Evolutionary conservation across 2,329 filamentous ascomycete species (phyloP), one percentile per base, ranked within the genome.

Genomic region (Orbilia javanica): DNA sequence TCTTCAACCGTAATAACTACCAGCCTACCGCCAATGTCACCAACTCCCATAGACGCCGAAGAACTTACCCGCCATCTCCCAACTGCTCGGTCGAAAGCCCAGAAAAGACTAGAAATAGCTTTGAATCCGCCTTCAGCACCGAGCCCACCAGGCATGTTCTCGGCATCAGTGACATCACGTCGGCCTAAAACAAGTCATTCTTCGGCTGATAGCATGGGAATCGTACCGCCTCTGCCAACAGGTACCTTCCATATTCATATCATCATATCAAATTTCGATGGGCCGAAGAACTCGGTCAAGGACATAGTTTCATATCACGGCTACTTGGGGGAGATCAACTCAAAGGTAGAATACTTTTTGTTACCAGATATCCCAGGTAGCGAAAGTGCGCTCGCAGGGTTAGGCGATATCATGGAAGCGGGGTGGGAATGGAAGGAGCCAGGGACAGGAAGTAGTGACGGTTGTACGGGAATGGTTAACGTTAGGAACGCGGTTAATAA

Each of bases 351-450:
- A 44, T 79, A 79, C 22, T 79, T 72, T 4, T 25, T 79, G 6
- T 50, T 72, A 3, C 75, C 75, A 8, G 75, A 79, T 53, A 79
- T 79, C 6, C 53, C 75, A 3, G 68, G 75, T 11, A 72, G 68
- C 22, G 75, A 79, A 52, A 79, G 68, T 18, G 75, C 75, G 13
- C 62, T 79, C 0, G 75, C 69, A 7, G 75, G 75, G 11, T 64
- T 79, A 4, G 75, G 75, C 7, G 75, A 79, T 64, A 79, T 79
- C 36, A 73, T 79, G 67, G 75, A 79, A 15, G 67, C 69, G 4
- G 75, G 68, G 0, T 79, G 75, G 75, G 75, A 79, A 55, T 79
- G 75, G 68, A 52, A 55, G 11, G 75, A 79, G 10, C 34, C 67
- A 10, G 75, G 67, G 4, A 27, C 44, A 0, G 67, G 60, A 11